phyloP scores from a whole-genome alignment of 345 rosid genomes.

The Linum trigynum region DNA sequence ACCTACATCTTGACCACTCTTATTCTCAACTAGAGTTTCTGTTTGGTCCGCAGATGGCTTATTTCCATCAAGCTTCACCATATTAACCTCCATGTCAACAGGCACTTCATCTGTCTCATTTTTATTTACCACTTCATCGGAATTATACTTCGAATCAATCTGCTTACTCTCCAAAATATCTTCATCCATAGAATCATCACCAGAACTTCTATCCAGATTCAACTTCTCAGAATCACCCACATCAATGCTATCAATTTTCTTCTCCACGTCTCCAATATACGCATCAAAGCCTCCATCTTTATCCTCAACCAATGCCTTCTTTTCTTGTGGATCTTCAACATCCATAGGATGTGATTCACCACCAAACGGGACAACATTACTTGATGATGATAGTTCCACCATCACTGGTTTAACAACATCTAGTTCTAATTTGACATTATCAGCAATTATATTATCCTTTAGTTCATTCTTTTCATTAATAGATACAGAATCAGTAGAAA shows the following conservation, averaged over 20 bases:
- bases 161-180: conserved; percentile 77
- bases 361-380: conserved; percentile 41
- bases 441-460: conserved; percentile 95
- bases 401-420: conserved; percentile 76
- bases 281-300: conserved; percentile 28
- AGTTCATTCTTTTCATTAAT: conserved; percentile 89
- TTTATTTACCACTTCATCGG: conserved; percentile 46
- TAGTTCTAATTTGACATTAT: conserved; percentile 92
- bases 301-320: conserved; percentile 46
- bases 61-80: conserved; percentile 38
- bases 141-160: conserved; percentile 48
- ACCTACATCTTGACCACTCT: conserved; percentile 26
- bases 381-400: conserved; percentile 63
- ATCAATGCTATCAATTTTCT: conserved; percentile 57
- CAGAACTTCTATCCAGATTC: conserved; percentile 91
- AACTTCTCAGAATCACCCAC: conserved; percentile 76
- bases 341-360: conserved; percentile 86
- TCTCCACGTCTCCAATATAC: conserved; percentile 55
- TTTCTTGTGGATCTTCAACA: conserved; percentile 67
- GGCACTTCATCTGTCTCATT: conserved; percentile 35
- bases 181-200: conserved; percentile 95
- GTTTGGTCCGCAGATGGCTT: conserved; percentile 30
- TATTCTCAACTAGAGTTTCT: conserved; percentile 29
- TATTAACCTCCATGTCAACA: conserved; percentile 37
- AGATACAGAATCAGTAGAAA: conserved; percentile 98